A percentile compares a stretch with the other conserved stretches of the same genome.
These are phyloP conservation scores for Teunomyces panamensis DNA, from an alignment of 805 yeast genomes.

Conservation along the genomic window DNA sequence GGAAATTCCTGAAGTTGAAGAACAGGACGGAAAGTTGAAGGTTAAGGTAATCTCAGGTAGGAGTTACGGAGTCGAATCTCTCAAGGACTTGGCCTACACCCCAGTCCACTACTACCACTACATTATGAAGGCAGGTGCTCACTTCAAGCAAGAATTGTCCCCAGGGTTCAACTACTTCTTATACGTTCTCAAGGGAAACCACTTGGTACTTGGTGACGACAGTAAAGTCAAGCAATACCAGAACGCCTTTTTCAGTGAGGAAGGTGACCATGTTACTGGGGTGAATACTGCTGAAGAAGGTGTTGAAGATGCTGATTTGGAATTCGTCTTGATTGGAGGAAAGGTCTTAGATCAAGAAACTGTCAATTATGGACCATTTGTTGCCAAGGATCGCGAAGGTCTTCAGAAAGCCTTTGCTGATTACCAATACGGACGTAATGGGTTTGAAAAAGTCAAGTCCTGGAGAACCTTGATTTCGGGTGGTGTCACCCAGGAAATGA, in stretches of 20 bases:
- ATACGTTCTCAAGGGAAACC: constrained; percentile 61
- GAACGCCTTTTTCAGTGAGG: constrained; percentile 62
- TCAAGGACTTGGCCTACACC: constrained; percentile 74
- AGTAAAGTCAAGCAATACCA: constrained; percentile 43
- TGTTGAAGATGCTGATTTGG: constrained; percentile 40
- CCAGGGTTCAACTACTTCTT: constrained; percentile 63
- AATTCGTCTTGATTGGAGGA: constrained; percentile 77
- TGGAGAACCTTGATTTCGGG: constrained; percentile 53
- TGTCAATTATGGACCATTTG: constrained; percentile 91
- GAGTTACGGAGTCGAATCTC: constrained; percentile 71
- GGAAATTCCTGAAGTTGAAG: constrained; percentile 69
- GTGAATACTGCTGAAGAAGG: constrained; percentile 35
- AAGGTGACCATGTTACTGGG: constrained; percentile 49
- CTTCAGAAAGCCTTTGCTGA: constrained; percentile 69
- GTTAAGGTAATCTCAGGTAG: constrained; percentile 78
- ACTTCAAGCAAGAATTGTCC: constrained; percentile 58
- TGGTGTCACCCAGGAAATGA: constrained; percentile 43
- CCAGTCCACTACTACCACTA: constrained; percentile 74
- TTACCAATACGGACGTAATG: constrained; percentile 66
- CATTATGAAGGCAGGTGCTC: constrained; percentile 62
- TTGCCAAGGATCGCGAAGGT: constrained; percentile 64
- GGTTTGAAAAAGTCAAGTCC: constrained; percentile 62
- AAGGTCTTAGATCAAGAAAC: constrained; percentile 67
- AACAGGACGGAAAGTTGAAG: constrained; percentile 57
- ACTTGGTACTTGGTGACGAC: constrained; percentile 44